Evolutionary conservation across 2,329 filamentous ascomycete species (phyloP), one percentile per base, ranked within the genome.

Genomic region (Alternaria conjuncta): DNA sequence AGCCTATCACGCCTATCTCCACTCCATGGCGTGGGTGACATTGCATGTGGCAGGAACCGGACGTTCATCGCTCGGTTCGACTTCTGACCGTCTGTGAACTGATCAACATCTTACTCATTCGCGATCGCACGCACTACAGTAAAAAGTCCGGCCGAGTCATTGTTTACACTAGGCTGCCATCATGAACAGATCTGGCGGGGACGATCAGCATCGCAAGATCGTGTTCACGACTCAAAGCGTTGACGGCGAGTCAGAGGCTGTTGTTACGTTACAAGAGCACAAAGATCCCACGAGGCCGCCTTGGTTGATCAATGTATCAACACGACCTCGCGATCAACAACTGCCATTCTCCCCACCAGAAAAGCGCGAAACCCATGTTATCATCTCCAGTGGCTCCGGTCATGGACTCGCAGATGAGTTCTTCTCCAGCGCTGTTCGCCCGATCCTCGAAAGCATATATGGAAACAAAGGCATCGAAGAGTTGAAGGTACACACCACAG

Each of bases 401-500:
- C 82, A 79, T 12, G 76, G 77, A 5, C 74, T 78, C 46, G 84
- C 83, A 18, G 62, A 71, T 7, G 43, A 55, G 0, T 83, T 84
- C 70, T 84, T 77, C 74, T 59, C 79, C 2, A 46, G 78, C 25
- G 68, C 76, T 3, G 65, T 85, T 6, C 70, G 73, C 46, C 80
- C 81, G 2, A 74, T 85, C 4, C 79, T 88, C 5, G 75, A 80
- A 28, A 71, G 76, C 18, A 71, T 85, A 7, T 80, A 80, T 25
- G 63, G 57, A 21, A 74, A 82, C 12, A 64, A 63, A 7, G 57
- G 57, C 4, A 41, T 73, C 5, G 65, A 76, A 5, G 68, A 61
- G 12, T 90, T 89, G 72, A 72, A 82, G 3, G 78, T 91, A 4
- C 84, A 92, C 56, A 78, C 86, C 53, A 97, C 94, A 1, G 79